Evolutionary conservation across 345 rosid species (phyloP), one percentile per base, ranked within the genome.

Genomic region (Euphorbia tirucalli): DNA sequence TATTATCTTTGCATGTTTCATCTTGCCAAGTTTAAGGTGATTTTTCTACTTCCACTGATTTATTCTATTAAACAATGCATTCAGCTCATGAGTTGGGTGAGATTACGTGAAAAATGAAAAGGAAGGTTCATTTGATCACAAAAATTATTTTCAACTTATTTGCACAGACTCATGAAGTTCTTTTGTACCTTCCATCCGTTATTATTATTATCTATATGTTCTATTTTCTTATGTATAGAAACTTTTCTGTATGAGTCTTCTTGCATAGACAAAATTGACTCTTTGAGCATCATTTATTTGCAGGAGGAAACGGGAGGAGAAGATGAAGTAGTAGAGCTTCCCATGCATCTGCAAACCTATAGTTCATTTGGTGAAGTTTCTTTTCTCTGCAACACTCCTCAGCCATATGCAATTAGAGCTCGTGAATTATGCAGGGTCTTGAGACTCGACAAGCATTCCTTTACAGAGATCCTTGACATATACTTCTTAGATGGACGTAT

Each of bases 381-480:
- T 28, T 86, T 93, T 65, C 85, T 91, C 11, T 88, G 93, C 84
- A 89, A 86, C 54, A 82, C 84, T 66, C 87, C 89, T 77, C 87
- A 89, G 77, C 85, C 91, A 68, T 81, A 69, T 71, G 80, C 90
- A 0, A 76, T 89, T 72, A 81, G 80, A 71, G 98, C 82, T 58
- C 31, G 83, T 16, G 90, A 91, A 67, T 76, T 86, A 11, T 91
- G 90, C 74, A 80, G 77, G 82, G 78, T 91, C 46, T 76, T 93
- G 79, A 84, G 91, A 49, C 84, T 91, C 16, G 96, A 89, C 73
- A 88, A 87, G 54, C 88, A 75, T 52, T 89, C 98, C n/a, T 89
- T 89, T 31, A 83, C 32, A 32, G 87, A 89, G 65, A 88, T 86
- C 39, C 83, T 93, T 11, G 90, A 86, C 72, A 86, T 84, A 58